Evolutionary conservation across 441 rosid genomes (phyloP), one percentile per base, ranked within the genome.

Genomic region (Pelargonium citronellum): DNA sequence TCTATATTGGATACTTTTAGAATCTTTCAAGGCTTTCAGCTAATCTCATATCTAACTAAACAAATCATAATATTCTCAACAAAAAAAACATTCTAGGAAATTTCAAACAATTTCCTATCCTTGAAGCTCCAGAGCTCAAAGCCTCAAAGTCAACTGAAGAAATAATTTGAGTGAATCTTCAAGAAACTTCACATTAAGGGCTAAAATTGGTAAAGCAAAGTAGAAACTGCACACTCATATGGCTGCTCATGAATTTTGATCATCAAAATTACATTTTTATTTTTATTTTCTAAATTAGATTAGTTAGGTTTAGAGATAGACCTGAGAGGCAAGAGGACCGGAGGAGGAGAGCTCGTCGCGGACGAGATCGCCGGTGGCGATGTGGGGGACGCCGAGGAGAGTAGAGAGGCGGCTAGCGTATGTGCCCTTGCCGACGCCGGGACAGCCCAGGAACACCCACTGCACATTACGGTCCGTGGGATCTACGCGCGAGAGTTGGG

Each of bases 381-480:
- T 92, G 74, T 95, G 99, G 69, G 98, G 98, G 41, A 92, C 96
- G 22, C 87, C 84, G 69, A 92, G 87, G 79, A 92, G 86, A 75
- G 67, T 67, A 22, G 98, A 95, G 64, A 95, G 88, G 22, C 91
- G 92, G 24, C 97, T 90, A 39, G 98, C 95, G 37, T 95, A 95
- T 0, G 99, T 92, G 2, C 99, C 99, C 83, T 95, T 95, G 3
- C 98, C 98, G n/a, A 95, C 96, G 58, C 98, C 98, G 0, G 99
- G 99, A 51, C 98, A 90, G 66, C 99, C 99, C 0, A 92, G 91
- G 69, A 95, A 95, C 4, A 95, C 96, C 99, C 99, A 95, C 70
- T 95, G 96, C 4, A 88, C 87, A 67, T 82, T 83, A 69, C 92
- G 74, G 69, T 82, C 82, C 55, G 77, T 73, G 0, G 85, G 84